Evolutionary conservation across 768 basidiomycete genomes (phyloP), one percentile per base, ranked within the genome.

Genomic region (Boletus vermiculosoides): DNA sequence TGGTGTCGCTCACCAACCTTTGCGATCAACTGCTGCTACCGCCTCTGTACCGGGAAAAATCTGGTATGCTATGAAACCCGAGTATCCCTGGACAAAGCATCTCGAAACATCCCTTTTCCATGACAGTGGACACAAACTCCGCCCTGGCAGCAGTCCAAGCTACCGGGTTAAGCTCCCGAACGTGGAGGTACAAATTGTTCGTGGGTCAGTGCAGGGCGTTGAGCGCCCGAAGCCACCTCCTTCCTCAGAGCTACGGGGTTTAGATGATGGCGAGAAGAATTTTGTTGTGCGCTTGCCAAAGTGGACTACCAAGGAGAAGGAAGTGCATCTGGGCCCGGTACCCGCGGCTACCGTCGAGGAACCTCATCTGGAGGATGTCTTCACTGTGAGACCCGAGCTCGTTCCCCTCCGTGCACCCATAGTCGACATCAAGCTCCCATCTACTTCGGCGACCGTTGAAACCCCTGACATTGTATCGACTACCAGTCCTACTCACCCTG

Each of bases 81-180:
- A 93, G 65, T 80, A 80, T 45, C 79, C 85, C 63, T 92, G 90
- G 90, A 92, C 91, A 10, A 92, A 91, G 66, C 88, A 91, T 52
- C 83, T 86, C 61, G 90, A 92, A 64, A 80, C 78, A 3, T 88
- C 84, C 69, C 83, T 92, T 18, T 86, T 85, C 73, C 79, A 82
- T 49, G 88, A 91, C 49, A 64, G 77, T 16, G 71, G 80, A 25
- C 74, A 83, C 25, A 86, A 85, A 65, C 77, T 83, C 13, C 82
- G 84, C n/a, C 74, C 73, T 13, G 83, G 84, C 22, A 79, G 81
- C 45, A 80, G 78, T 6, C 76, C 79, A 30, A 76, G 76, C 30
- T 78, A 83, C 59, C 81, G 87, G 23, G 78, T 92, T 54, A 87
- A 83, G 64, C 69, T 93, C 20, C 83, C 89, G 5, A 85, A 84